These are phyloP conservation scores for Parasitella parasitica DNA, from an alignment of 371 early-diverging fungal genomes.

Conservation along the genomic window DNA sequence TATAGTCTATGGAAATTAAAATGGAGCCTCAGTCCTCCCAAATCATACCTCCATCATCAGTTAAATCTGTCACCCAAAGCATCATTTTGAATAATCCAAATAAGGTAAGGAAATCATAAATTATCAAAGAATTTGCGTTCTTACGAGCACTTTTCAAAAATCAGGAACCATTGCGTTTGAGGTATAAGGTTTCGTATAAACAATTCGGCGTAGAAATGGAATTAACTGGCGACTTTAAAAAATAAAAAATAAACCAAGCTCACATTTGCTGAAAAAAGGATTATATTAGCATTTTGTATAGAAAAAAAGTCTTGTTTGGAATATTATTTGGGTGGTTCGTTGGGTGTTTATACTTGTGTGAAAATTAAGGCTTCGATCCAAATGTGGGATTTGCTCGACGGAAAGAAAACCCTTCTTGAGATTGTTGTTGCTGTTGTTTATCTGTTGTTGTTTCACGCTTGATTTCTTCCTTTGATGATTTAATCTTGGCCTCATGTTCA, in stretches of 20 bases:
- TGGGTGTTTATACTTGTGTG: background rate
- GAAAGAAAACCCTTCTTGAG: slow-evolving; percentile 1
- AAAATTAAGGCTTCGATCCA: background rate
- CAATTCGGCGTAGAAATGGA: slow-evolving; percentile 75
- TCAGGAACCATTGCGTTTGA: slow-evolving; percentile 63
- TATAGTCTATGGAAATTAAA: slow-evolving; percentile 63
- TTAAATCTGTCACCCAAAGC: slow-evolving; percentile 55
- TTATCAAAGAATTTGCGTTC: background rate
- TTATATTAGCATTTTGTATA: no score
- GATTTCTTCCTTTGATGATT: background rate
- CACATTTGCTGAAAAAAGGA: no score
- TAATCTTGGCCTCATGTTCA: background rate
- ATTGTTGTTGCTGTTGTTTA: background rate
- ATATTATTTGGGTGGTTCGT: background rate
- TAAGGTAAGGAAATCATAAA: slow-evolving; percentile 22
- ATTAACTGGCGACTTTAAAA: slow-evolving; percentile 61
- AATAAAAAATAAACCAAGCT: no score
- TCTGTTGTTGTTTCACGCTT: background rate
- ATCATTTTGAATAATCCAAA: slow-evolving; percentile 59
- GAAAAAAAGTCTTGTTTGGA: background rate
- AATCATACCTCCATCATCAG: slow-evolving; percentile 60
- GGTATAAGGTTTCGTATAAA: slow-evolving; percentile 70
- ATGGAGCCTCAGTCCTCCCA: slow-evolving; percentile 67
- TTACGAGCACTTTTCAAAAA: background rate
- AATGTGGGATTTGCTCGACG: slow-evolving; percentile 1